Conservation (phyloP, 768 basidiomycete genomes). For the Macrolepiota albuminosa region DNA sequence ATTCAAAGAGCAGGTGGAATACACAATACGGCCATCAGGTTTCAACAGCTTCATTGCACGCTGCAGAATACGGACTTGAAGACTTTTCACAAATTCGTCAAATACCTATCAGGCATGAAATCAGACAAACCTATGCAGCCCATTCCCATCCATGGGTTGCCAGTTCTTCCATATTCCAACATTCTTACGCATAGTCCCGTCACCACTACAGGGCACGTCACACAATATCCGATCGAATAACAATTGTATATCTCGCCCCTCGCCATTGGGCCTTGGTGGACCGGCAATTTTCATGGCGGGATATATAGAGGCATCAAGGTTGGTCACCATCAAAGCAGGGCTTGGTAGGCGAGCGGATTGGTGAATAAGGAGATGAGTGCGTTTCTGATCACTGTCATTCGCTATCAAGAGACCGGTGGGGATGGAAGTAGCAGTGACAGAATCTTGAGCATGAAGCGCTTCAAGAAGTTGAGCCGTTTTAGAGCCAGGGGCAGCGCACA, state of each 20-base stretch:
- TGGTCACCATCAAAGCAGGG: conserved; percentile 91
- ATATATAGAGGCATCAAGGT: conserved; percentile 89
- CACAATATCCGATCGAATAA: conserved; percentile 92
- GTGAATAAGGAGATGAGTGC: conserved; percentile 95
- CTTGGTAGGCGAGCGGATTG: conserved; percentile 93
- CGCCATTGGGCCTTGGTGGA: conserved; percentile 23
- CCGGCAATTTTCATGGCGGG: conserved; percentile 57
- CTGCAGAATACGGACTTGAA: conserved; percentile 89
- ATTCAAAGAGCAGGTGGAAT: conserved; percentile 97
- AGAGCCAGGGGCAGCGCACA: conserved; percentile 98
- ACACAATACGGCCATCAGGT: conserved; percentile 83
- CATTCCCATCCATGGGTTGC: conserved; percentile 86
- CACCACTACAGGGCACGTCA: conserved; percentile 97
- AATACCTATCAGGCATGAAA: neutral
- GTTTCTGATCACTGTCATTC: conserved; percentile 92
- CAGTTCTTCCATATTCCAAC: conserved; percentile 92
- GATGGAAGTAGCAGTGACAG: conserved; percentile 54
- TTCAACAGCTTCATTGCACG: conserved; percentile 91
- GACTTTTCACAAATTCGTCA: conserved; percentile 34
- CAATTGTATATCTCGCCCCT: conserved; percentile 43
- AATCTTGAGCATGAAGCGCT: conserved; percentile 81
- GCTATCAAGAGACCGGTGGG: conserved; percentile 88
- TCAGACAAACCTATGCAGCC: conserved; percentile 69
- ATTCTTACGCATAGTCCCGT: conserved; percentile 95
- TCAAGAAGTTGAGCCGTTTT: conserved; percentile 98